phyloP scores from a whole-genome alignment of 257 asterid species.

The Nicotiana undulata region DNA sequence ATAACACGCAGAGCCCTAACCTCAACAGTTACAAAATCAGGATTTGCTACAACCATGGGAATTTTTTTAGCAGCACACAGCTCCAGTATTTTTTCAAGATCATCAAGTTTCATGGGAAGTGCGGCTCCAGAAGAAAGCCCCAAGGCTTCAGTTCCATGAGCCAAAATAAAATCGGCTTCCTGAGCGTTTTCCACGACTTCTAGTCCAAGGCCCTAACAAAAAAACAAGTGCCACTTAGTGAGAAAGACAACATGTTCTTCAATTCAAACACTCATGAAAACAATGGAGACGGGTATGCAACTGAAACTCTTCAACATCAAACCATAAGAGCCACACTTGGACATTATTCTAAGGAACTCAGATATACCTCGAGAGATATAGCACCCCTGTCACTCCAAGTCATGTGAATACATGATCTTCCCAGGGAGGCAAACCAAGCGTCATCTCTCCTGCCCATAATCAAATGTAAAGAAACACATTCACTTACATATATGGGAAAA shows the following conservation, averaged over 20 bases:
- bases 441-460: slow-evolving; percentile 61
- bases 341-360: background rate
- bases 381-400: slow-evolving; percentile 95
- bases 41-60: slow-evolving; percentile 97
- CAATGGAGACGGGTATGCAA: background rate
- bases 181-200: slow-evolving; percentile 67
- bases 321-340: background rate
- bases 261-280: too few relatives aligned
- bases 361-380: slow-evolving; percentile 80
- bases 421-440: slow-evolving; percentile 81
- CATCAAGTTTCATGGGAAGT: slow-evolving; percentile 53
- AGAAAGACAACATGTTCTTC: background rate
- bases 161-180: slow-evolving; percentile 80
- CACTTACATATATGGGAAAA: background rate
- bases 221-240: slow-evolving; percentile 6
- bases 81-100: slow-evolving; percentile 67
- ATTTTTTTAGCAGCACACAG: slow-evolving; percentile 70
- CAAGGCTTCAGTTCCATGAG: slow-evolving; percentile 95
- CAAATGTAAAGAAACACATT: slow-evolving; percentile 10
- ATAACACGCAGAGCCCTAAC: slow-evolving; percentile 80
- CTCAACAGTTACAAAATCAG: slow-evolving; percentile 97
- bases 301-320: background rate
- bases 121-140: slow-evolving; percentile 80
- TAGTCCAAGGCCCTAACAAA: slow-evolving; percentile 68
- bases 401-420: slow-evolving; percentile 84